Conservation (phyloP, 2,329 filamentous ascomycete species). For the Teratosphaeria gauchensis region DNA sequence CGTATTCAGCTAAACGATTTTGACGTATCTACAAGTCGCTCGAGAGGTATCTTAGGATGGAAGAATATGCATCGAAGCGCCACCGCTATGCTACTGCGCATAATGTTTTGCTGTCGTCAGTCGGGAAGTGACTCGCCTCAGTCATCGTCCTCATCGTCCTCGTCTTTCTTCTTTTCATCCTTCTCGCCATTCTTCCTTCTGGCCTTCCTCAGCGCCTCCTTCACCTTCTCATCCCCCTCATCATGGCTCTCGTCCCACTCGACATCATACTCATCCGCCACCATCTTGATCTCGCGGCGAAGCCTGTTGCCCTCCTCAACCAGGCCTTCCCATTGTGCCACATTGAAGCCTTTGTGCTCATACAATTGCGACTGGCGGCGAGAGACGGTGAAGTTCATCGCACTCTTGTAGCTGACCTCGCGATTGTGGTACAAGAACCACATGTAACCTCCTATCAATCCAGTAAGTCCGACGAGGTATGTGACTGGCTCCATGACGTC, state of each 20-base stretch:
- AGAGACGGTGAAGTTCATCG: constrained; percentile 78
- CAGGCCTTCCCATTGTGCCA: constrained; percentile 65
- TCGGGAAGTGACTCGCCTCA: neutral
- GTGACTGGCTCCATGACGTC: constrained; percentile 86
- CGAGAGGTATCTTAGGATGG: neutral
- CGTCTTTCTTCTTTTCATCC: constrained; percentile 12
- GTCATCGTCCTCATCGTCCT: constrained; percentile 44
- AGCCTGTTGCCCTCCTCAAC: constrained; percentile 72
- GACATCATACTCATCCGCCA: constrained; percentile 26
- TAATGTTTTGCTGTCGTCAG: constrained; percentile 29
- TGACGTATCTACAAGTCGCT: neutral
- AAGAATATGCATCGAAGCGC: neutral
- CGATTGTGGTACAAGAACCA: constrained; percentile 92
- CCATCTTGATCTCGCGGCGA: constrained; percentile 65
- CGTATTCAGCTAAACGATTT: neutral
- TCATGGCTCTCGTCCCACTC: constrained; percentile 39
- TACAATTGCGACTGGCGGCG: constrained; percentile 70
- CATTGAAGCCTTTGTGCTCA: constrained; percentile 63
- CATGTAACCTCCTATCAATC: constrained; percentile 79
- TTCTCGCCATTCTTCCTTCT: constrained; percentile 17
- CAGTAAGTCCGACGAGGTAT: constrained; percentile 76
- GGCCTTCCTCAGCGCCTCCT: constrained; percentile 47
- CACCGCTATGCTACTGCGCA: neutral
- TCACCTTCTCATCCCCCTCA: constrained; percentile 23
- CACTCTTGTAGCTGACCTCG: constrained; percentile 72